phyloP scores from a whole-genome alignment of 805 yeast genomes.

The Cyberlindnera lachancei region DNA sequence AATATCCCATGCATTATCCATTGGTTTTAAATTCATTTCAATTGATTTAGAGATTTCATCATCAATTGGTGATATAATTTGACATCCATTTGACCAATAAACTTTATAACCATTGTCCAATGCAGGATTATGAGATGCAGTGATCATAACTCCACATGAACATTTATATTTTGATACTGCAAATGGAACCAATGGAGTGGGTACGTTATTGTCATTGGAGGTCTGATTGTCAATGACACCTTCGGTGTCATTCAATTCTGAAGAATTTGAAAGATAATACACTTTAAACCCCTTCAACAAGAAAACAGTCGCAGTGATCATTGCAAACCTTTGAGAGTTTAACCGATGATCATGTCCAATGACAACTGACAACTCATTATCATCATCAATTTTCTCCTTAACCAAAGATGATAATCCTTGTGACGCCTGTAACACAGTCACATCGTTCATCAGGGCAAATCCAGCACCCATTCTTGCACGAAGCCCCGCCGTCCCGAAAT shows the following conservation, averaged over 20 bases:
- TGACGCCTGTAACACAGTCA: constrained; percentile 84
- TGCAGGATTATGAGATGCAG: constrained; percentile 84
- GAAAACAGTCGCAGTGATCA: constrained; percentile 70
- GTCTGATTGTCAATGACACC: too few relatives aligned
- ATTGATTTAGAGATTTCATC: constrained; percentile 59
- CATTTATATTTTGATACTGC: constrained; percentile 58
- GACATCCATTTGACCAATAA: constrained; percentile 90
- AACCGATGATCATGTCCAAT: constrained; percentile 90
- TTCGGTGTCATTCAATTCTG: too few relatives aligned
- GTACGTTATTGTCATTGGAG: constrained; percentile 46
- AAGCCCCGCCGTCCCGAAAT: constrained; percentile 92
- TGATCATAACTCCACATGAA: constrained; percentile 84
- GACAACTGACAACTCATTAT: constrained; percentile 41
- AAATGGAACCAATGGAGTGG: constrained; percentile 92
- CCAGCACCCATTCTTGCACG: constrained; percentile 89
- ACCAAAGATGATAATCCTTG: constrained; percentile 65
- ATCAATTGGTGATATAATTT: constrained; percentile 92
- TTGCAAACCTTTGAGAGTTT: constrained; percentile 74
- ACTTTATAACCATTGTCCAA: constrained; percentile 92
- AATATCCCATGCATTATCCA: constrained; percentile 45
- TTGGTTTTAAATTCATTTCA: constrained; percentile 51
- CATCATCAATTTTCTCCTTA: constrained; percentile 13
- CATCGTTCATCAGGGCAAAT: constrained; percentile 78
- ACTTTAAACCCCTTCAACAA: constrained; percentile 62
- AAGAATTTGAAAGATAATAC: constrained; percentile 41